Percentiles rank a stretch among this genome's conserved stretches.
These are phyloP conservation scores for Bodo saltans DNA, from an alignment of 78 protist species.

Conservation along the genomic window DNA sequence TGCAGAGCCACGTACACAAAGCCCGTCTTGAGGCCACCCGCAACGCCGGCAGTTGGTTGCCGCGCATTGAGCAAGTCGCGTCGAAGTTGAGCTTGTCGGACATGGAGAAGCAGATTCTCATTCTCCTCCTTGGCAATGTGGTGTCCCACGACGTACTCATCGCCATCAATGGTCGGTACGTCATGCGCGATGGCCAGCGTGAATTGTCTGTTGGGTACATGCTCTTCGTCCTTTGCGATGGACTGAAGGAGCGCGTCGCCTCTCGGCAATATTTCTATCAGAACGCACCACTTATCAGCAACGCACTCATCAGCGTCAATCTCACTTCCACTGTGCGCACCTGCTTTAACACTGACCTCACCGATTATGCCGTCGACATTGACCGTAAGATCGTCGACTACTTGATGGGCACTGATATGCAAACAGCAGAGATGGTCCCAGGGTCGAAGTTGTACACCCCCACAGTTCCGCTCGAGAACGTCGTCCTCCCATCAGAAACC, in stretches of 20 bases:
- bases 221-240: conserved; percentile 14
- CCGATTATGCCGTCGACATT: conserved; percentile 37
- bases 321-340: not conserved
- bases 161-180: conserved; percentile 19
- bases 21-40: conserved; percentile 28
- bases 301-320: conserved; percentile 31
- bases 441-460: conserved; percentile 56
- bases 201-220: conserved; percentile 34
- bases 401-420: conserved; percentile 61
- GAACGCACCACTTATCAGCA: conserved; percentile 32
- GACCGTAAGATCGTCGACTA: conserved; percentile 63
- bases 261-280: conserved; percentile 32
- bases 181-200: conserved; percentile 20
- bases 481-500: conserved; percentile 42
- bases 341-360: conserved; percentile 4
- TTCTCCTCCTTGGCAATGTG: conserved; percentile 33
- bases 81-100: conserved; percentile 17
- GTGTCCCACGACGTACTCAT: conserved; percentile 42
- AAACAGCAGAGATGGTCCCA: conserved; percentile 55
- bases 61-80: conserved; percentile 40
- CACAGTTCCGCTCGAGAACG: conserved; percentile 40
- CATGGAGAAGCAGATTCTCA: conserved; percentile 41
- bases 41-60: conserved; percentile 17
- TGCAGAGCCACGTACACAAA: not conserved
- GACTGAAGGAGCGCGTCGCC: conserved; percentile 32